These are phyloP conservation scores for Eimeria brunetti DNA, from an alignment of 169 alveolate genomes.

Conservation along the genomic window DNA sequence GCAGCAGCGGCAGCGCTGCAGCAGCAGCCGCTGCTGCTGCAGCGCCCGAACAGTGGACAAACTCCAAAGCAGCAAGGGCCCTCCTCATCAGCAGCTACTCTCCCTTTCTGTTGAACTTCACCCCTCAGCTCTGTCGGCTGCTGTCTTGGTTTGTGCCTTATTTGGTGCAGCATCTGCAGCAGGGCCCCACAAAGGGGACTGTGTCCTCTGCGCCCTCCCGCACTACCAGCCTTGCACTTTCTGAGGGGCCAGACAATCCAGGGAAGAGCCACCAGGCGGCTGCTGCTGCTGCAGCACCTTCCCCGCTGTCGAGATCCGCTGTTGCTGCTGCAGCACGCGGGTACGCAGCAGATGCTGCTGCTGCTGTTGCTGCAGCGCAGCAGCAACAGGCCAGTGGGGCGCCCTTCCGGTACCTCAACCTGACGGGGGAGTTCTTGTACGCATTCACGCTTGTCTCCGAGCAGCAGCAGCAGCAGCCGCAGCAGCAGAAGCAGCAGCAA, in stretches of 20 bases:
- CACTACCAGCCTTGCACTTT: background rate
- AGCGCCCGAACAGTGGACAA: constrained; percentile 83
- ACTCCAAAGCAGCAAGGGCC: constrained; percentile 85
- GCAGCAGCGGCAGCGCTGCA: constrained; percentile 33
- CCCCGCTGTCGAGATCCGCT: background rate
- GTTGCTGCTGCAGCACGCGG: constrained; percentile 40
- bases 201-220: constrained; percentile 39
- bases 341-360: constrained; percentile 54
- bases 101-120: constrained; percentile 87
- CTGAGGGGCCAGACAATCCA: background rate
- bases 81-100: constrained; percentile 85
- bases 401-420: constrained; percentile 74
- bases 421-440: constrained; percentile 67
- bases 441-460: constrained; percentile 78
- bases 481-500: constrained; percentile 33
- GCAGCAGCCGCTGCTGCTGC: constrained; percentile 52
- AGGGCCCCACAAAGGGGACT: constrained; percentile 16
- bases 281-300: background rate
- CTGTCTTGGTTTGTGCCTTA: constrained; percentile 89
- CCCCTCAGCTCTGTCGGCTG: constrained; percentile 90
- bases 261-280: background rate
- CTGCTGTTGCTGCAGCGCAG: constrained; percentile 64
- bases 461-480: constrained; percentile 44
- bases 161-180: constrained; percentile 82
- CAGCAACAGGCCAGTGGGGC: constrained; percentile 69